Base-by-base conservation (phyloP, 2,329 filamentous ascomycete species). In the Trichophyton verrucosum region DNA sequence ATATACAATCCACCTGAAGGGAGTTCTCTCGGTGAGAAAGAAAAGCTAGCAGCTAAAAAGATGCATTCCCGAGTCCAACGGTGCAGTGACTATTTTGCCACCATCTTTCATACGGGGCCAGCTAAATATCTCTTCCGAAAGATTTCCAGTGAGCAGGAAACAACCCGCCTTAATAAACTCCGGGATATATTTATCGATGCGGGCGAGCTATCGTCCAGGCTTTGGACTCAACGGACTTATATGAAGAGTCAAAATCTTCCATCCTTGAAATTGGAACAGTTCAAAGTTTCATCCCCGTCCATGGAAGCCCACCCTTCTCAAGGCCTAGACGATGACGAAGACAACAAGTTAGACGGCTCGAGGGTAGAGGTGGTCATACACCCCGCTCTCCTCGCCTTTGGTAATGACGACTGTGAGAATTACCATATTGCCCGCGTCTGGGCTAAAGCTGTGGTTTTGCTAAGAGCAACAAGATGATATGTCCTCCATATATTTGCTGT, bases 361-460 rank as follows among this genome's bases (percentile, higher is more conserved):
- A 20, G 33, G 15, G 59, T 65, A 1, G 40, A 65, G 17, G 60
- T 65, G 1, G 27, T 66, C 6, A 60, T 68, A 4, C 66, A 68
- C 13, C 66, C 67, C 3, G 63, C 61, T 9, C 30, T 69, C 8
- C 13, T 69, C 11, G 66, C 64, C 0, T 67, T 63, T 55, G 67
- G 66, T 3, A 63, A 65, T 42, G 65, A 66, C 33, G 58, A 67
- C 36, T 67, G 63, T 1, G 66, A 68, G 51, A 44, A 67, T 46
- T 69, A 67, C 40, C 59, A 68, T 8, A 30, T 63, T 7, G 30
- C 46, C 27, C 67, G 66, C 33, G 53, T 68, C 13, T 68, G 66
- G 67, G 61, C 65, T 1, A 57, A 62, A 49, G 66, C 64, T 0
- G 61, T 66, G 36, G 65, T 68, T 57, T 22, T 68, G 30, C 49